phyloP scores from a whole-genome alignment of 768 basidiomycete species.

The Dioszegia hungarica region DNA sequence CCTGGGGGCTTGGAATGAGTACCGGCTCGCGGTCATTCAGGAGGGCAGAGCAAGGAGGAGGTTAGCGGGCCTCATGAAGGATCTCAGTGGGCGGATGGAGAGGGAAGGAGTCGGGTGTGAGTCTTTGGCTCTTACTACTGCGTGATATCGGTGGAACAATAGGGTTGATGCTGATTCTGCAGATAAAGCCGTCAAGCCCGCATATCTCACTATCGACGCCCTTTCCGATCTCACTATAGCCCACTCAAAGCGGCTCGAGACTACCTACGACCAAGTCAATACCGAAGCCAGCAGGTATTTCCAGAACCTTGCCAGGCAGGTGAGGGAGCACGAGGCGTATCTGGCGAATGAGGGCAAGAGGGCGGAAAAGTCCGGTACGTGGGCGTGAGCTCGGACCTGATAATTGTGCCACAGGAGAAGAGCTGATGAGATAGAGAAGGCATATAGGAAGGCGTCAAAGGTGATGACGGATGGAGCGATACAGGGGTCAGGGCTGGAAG shows the following conservation, averaged over 20 bases:
- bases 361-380: conserved; percentile 13
- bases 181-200: conserved; percentile 20
- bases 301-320: conserved; percentile 19
- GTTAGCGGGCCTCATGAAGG: conserved; percentile 13
- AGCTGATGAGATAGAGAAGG: conserved; percentile 11
- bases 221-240: conserved; percentile 1
- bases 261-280: conserved; percentile 19
- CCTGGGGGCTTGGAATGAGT: conserved; percentile 21
- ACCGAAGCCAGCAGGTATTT: conserved; percentile 17
- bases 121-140: not conserved
- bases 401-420: not conserved
- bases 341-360: conserved; percentile 10
- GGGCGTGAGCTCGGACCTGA: not conserved
- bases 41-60: conserved; percentile 14
- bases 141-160: no score
- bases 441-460: conserved; percentile 22
- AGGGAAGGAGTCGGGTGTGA: conserved; percentile 15
- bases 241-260: conserved; percentile 18
- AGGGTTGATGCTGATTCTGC: not conserved
- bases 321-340: conserved; percentile 20
- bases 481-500: conserved; percentile 13
- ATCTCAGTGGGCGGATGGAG: conserved; percentile 10
- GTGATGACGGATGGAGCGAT: conserved; percentile 10
- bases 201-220: conserved; percentile 5
- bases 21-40: conserved; percentile 8